Conservation (phyloP, 1,139 yeast genomes). For the Hyphopichia pseudoburtonii region DNA sequence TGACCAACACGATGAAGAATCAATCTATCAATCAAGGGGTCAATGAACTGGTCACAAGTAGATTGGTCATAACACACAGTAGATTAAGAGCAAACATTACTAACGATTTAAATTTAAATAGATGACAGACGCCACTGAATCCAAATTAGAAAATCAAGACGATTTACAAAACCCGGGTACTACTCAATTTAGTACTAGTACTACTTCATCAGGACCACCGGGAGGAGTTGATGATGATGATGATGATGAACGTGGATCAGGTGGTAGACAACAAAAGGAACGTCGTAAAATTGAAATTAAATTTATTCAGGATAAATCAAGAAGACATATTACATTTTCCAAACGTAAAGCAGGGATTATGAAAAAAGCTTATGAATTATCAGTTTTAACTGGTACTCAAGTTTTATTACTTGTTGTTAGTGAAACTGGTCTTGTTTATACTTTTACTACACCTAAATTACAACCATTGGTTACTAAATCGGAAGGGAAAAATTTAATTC, state of each 20-base stretch:
- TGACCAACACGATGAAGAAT: too few species aligned
- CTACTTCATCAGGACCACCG: slow-evolving; percentile 18
- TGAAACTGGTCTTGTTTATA: slow-evolving; percentile 95
- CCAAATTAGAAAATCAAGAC: slow-evolving; percentile 39
- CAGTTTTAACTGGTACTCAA: slow-evolving; percentile 96
- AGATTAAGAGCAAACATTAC: slow-evolving; percentile 7
- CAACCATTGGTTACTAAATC: slow-evolving; percentile 97
- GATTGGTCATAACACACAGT: too few species aligned
- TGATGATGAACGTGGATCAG: slow-evolving; percentile 65
- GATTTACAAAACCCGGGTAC: slow-evolving; percentile 29
- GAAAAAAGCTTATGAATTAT: slow-evolving; percentile 96
- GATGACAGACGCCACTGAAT: slow-evolving; percentile 43
- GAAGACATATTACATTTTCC: slow-evolving; percentile 96
- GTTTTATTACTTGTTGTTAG: slow-evolving; percentile 90
- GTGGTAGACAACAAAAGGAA: slow-evolving; percentile 65
- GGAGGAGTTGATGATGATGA: slow-evolving; percentile 53
- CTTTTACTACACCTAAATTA: slow-evolving; percentile 97
- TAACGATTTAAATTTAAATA: slow-evolving; percentile 14
- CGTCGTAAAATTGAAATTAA: slow-evolving; percentile 96
- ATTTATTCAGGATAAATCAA: slow-evolving; percentile 93
- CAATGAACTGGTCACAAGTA: too few species aligned
- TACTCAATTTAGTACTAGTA: slow-evolving; percentile 16
- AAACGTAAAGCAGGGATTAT: slow-evolving; percentile 98
- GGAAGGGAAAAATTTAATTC: slow-evolving; percentile 94
- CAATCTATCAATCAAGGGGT: too few species aligned